A percentile compares a stretch with the other conserved stretches of the same genome.
phyloP scores from a whole-genome alignment of 2,329 filamentous ascomycete genomes.

The Hymenotorrendiella dingleyae region DNA sequence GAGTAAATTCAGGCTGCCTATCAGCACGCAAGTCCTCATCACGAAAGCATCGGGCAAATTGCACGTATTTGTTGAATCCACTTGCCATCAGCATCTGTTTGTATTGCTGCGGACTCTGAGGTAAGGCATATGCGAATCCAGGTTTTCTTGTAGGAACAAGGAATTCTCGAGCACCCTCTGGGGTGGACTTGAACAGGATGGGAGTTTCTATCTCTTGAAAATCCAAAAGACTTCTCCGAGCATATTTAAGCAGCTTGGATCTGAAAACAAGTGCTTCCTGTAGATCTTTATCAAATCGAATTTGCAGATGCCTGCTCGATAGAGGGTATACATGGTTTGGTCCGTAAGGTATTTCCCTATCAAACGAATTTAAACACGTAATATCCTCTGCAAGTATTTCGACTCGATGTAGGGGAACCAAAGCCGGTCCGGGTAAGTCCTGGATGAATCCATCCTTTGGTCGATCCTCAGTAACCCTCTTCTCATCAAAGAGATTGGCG shows the following conservation, averaged over 20 bases:
- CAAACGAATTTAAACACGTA: constrained; percentile 65
- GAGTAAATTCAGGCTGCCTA: constrained; percentile 93
- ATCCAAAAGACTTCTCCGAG: constrained; percentile 34
- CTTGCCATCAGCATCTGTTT: constrained; percentile 97
- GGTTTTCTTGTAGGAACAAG: constrained; percentile 76
- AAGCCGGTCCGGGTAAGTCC: too few relatives aligned
- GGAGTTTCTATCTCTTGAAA: constrained; percentile 74
- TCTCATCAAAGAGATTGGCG: too few relatives aligned
- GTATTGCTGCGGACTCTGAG: constrained; percentile 96
- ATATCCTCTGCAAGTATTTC: constrained; percentile 61
- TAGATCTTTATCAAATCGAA: constrained; percentile 67
- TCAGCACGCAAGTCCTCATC: constrained; percentile 92
- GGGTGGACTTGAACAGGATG: constrained; percentile 92
- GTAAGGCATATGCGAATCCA: constrained; percentile 80
- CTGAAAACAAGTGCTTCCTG: constrained; percentile 66
- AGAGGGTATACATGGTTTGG: constrained; percentile 65
- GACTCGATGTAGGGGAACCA: constrained; percentile 24
- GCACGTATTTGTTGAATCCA: constrained; percentile 76
- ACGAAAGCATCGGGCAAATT: constrained; percentile 90
- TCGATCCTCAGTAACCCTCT: too few relatives aligned
- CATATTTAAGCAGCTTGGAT: constrained; percentile 47
- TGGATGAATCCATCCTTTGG: too few relatives aligned
- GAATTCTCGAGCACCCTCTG: constrained; percentile 92
- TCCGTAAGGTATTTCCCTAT: constrained; percentile 70
- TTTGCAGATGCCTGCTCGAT: constrained; percentile 73